A percentile compares a stretch with the other conserved stretches of the same genome.
Evolutionary conservation across 225 moss, liverwort and hornwort genomes (phyloP).

Genomic region (Climacium dendroides): DNA sequence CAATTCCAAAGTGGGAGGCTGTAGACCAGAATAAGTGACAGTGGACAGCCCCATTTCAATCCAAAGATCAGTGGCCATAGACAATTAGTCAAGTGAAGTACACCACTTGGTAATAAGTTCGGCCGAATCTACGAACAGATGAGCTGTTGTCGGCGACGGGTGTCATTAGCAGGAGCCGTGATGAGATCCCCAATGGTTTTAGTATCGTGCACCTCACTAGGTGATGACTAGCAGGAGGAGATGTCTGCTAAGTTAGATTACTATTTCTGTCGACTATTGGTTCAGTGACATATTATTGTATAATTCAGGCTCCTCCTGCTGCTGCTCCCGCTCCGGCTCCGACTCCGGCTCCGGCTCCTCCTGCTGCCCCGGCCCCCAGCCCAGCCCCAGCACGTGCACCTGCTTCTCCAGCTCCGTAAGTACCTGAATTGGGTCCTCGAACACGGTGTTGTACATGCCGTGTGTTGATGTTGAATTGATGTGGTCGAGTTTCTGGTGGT

Average conservation of each 20-base stretch:
- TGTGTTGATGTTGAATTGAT: neutral
- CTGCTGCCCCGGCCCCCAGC: slow-evolving; percentile 26
- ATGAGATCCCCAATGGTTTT: neutral
- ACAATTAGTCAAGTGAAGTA: neutral
- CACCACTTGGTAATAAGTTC: neutral
- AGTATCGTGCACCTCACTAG: no score
- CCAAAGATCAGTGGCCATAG: neutral
- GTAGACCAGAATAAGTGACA: neutral
- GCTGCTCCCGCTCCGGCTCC: neutral
- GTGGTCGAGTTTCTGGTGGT: neutral
- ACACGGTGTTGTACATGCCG: neutral
- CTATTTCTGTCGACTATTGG: neutral
- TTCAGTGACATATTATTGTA: neutral
- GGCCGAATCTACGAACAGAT: neutral
- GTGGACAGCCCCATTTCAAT: neutral
- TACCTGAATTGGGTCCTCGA: neutral
- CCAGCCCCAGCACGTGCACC: slow-evolving; percentile 16
- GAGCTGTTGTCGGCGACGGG: neutral
- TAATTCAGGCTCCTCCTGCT: slow-evolving; percentile 24
- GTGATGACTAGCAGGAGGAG: neutral
- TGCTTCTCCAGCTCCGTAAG: slow-evolving; percentile 53
- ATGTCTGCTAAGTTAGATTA: neutral
- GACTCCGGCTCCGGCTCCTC: slow-evolving; percentile 8
- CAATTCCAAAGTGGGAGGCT: neutral
- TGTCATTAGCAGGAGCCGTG: neutral